Evolutionary conservation across 768 basidiomycete genomes (phyloP).

Genomic region (Suillus sp.): DNA sequence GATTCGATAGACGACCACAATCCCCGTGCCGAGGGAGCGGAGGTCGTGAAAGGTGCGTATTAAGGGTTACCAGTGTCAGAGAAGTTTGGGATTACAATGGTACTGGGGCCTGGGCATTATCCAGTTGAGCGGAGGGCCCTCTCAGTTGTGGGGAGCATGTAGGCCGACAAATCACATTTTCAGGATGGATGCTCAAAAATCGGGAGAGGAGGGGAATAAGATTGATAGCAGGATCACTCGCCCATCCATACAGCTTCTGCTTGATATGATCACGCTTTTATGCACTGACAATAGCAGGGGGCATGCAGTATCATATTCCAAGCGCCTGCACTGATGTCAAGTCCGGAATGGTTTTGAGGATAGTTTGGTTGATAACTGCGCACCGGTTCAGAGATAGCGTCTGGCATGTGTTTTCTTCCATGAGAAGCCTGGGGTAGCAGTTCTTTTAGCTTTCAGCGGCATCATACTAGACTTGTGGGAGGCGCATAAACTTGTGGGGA

Average conservation of each 20-base stretch:
- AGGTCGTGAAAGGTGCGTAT: not conserved
- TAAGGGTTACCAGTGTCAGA: slow-evolving; percentile 13
- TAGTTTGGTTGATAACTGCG: slow-evolving; percentile 76
- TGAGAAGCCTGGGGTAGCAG: too few species aligned
- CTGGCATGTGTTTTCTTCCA: slow-evolving; percentile 55
- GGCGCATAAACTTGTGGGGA: too few species aligned
- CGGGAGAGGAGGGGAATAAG: not conserved
- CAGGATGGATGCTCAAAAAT: not conserved
- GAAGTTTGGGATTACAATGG: slow-evolving; percentile 31
- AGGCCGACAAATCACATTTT: slow-evolving; percentile 46
- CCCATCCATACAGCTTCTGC: slow-evolving; percentile 65
- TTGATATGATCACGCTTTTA: slow-evolving; percentile 85
- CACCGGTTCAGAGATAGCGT: slow-evolving; percentile 97
- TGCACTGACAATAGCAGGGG: slow-evolving; percentile 65
- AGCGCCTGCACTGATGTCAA: not conserved
- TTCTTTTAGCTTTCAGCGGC: too few species aligned
- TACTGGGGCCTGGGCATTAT: too few species aligned
- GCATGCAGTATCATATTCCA: slow-evolving; percentile 71
- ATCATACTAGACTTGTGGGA: too few species aligned
- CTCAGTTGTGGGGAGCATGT: slow-evolving; percentile 58
- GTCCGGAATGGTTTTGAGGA: slow-evolving; percentile 24
- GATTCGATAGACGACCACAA: slow-evolving; percentile 11
- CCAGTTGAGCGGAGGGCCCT: slow-evolving; percentile 67
- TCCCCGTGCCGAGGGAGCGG: not conserved
- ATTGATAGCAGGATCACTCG: slow-evolving; percentile 51